Base-by-base conservation (phyloP, 495 filamentous ascomycete genomes). In the Penicillium samsonianum region DNA sequence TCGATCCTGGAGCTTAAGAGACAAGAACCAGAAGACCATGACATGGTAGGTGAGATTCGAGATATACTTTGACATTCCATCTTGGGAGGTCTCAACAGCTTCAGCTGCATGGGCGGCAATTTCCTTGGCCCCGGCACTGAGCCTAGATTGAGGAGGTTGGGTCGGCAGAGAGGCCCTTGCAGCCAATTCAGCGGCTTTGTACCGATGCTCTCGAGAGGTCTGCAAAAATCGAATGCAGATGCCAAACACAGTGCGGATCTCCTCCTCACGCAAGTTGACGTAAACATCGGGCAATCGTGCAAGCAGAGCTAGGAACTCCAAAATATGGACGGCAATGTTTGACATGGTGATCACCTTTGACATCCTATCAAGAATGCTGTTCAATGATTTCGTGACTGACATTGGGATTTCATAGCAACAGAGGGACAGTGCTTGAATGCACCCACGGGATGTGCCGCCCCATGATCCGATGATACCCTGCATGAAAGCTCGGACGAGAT, bases 1-100 rank as follows among this genome's bases (percentile, higher is more conserved):
- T 26, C 95, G 87, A 60, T 97, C 91, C 40, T 85, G 79, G 31
- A 96, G 80, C 67, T 89, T 92, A 57, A 98, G 68, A 7, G 90
- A 88, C 50, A 98, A 76, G 69, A 96, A 98, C 95, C 95, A 99
- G 64, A 96, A 96, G 3, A 90, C 90, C 62, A 98, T 91, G 62
- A 96, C 91, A 70, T 98, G 91, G 68, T 96, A 96, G 6, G 94
- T 92, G 23, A 97, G 76, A 1, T 90, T 87, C 67, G 92, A 92
- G 28, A 98, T 90, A 67, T 99, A 99, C 67, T 92, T 90, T 17
- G 75, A 76, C 67, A 78, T 75, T 12, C 65, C 74, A 50, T 79
- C 75, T 25, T 77, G 75, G 14, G 65, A 62, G 26, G 65, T 52
- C 31, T 76, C 75, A 0, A 64, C 54, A 25, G 62, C 55, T 22